These are phyloP conservation scores for Cystofilobasidium bisporidii DNA, from an alignment of 768 basidiomycete genomes.

Conservation along the genomic window DNA sequence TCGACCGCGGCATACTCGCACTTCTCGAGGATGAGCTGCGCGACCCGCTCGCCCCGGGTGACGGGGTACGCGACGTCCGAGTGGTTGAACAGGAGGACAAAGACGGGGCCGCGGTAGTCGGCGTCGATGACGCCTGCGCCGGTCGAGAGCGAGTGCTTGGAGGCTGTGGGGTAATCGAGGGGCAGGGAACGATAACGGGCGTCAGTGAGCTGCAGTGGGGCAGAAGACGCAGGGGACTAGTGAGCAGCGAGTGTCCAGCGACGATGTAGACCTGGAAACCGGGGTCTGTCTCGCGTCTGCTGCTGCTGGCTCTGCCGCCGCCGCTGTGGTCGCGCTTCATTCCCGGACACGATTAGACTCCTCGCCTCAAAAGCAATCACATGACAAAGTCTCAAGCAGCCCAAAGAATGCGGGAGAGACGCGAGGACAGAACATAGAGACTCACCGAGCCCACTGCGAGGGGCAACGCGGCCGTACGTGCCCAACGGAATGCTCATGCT, in stretches of 20 bases:
- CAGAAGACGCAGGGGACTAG: not conserved
- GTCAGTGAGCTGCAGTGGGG: not conserved
- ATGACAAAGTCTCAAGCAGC: too few species aligned
- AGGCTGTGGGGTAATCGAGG: conserved; percentile 49
- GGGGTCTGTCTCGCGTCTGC: too few species aligned
- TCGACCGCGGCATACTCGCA: conserved; percentile 75
- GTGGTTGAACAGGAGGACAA: conserved; percentile 85
- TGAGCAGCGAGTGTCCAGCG: too few species aligned
- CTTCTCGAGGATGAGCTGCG: conserved; percentile 84
- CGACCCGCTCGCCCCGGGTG: conserved; percentile 85
- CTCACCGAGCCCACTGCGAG: conserved; percentile 82
- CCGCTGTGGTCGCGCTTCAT: too few species aligned
- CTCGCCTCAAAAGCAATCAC: too few species aligned
- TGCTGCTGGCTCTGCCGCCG: too few species aligned
- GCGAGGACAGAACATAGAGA: not conserved
- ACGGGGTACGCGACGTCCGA: conserved; percentile 86
- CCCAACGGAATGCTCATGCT: conserved; percentile 88
- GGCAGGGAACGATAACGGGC: not conserved
- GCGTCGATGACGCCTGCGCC: conserved; percentile 96
- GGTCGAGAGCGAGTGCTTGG: conserved; percentile 95
- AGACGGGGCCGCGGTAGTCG: conserved; percentile 86
- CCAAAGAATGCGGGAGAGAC: not conserved
- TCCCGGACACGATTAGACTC: too few species aligned
- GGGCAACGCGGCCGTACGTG: conserved; percentile 93
- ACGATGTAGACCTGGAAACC: too few species aligned